Conservation (phyloP, 495 filamentous ascomycete species). For the Pseudomonodictys pantanalensis region DNA sequence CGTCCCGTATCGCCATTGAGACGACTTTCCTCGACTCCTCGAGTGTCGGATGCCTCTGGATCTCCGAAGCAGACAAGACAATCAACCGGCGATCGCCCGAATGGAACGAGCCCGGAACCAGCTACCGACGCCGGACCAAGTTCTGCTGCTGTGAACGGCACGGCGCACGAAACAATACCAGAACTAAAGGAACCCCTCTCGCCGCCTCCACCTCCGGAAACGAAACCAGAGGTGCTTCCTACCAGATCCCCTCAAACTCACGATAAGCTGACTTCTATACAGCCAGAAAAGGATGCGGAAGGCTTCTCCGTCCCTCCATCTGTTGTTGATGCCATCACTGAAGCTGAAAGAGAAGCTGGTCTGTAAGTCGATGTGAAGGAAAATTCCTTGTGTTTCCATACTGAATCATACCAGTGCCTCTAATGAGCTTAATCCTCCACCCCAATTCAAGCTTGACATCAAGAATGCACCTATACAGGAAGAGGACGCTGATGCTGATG, state of each 20-base stretch:
- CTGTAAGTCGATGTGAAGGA: slow-evolving; percentile 36
- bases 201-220: slow-evolving; percentile 21
- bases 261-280: not conserved
- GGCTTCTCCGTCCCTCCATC: slow-evolving; percentile 68
- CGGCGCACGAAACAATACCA: slow-evolving; percentile 25
- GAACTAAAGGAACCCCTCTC: slow-evolving; percentile 39
- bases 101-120: slow-evolving; percentile 18
- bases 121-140: slow-evolving; percentile 6
- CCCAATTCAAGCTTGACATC: slow-evolving; percentile 86
- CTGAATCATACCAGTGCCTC: slow-evolving; percentile 5
- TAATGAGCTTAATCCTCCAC: slow-evolving; percentile 28
- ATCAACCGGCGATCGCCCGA: slow-evolving; percentile 18
- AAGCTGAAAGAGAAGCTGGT: slow-evolving; percentile 75
- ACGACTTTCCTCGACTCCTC: slow-evolving; percentile 27
- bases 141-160: slow-evolving; percentile 31
- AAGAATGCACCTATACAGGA: slow-evolving; percentile 89
- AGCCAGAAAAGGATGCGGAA: slow-evolving; percentile 57
- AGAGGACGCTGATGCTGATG: slow-evolving; percentile 83
- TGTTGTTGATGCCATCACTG: slow-evolving; percentile 74
- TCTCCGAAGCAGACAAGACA: slow-evolving; percentile 29
- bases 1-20: slow-evolving; percentile 26
- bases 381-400: not conserved
- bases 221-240: slow-evolving; percentile 23
- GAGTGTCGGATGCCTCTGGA: slow-evolving; percentile 23
- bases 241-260: not conserved